These are phyloP conservation scores for Rhododendron vialii DNA, from an alignment of 148 eudicot genomes.

Conservation along the genomic window DNA sequence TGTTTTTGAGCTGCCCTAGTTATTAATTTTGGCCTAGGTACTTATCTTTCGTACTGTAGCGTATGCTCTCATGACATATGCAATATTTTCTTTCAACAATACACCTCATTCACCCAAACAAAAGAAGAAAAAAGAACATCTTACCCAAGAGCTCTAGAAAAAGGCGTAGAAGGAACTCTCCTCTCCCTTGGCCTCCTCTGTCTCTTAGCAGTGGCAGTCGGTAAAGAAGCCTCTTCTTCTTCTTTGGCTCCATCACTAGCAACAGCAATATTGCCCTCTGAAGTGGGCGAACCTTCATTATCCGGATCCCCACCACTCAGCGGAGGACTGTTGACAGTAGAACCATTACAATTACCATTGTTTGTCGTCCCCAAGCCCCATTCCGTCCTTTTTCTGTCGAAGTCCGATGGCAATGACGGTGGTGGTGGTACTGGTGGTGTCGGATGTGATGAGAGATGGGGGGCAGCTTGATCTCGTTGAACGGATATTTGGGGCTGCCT, in stretches of 20 bases:
- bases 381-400: background rate
- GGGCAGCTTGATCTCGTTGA: background rate
- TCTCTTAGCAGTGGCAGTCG: conserved; percentile 22
- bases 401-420: background rate
- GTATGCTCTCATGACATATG: background rate
- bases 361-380: background rate
- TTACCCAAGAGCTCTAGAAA: conserved; percentile 93
- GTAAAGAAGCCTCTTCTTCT: conserved; percentile 3
- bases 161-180: conserved; percentile 89
- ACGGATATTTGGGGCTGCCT: background rate
- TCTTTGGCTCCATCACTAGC: background rate
- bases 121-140: background rate
- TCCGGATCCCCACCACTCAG: background rate
- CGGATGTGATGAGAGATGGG: background rate
- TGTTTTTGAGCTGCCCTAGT: background rate
- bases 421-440: background rate
- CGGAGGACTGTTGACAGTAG: background rate
- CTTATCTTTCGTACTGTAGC: background rate
- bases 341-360: background rate
- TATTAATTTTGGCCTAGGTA: background rate
- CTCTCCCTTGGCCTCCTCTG: conserved; percentile 78
- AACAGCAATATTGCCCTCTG: conserved; percentile 9
- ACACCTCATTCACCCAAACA: background rate
- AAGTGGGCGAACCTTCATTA: background rate
- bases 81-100: background rate